Evolutionary conservation across 208 protist genomes (phyloP).

Genomic region (Crithidia sp.): DNA sequence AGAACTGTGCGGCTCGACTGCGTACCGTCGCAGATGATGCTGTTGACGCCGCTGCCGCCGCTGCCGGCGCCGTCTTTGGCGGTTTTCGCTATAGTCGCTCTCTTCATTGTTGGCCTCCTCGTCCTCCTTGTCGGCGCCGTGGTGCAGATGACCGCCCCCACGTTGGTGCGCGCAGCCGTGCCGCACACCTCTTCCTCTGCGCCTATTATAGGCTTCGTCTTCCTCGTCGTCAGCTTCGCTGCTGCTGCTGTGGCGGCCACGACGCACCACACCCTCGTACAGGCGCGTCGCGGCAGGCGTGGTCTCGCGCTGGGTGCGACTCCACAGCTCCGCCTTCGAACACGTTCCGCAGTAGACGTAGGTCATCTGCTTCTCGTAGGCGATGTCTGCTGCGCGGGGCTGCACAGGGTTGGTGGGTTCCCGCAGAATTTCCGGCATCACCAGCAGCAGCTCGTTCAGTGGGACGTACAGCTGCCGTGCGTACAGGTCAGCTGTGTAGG

Average conservation of each 20-base stretch:
- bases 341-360: conserved; percentile 83
- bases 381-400: conserved; percentile 69
- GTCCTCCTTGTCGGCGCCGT: neutral
- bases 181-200: too few species aligned
- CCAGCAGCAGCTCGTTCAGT: conserved; percentile 81
- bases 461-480: conserved; percentile 71
- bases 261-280: conserved; percentile 30
- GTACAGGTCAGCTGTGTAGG: conserved; percentile 73
- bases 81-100: too few species aligned
- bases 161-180: too few species aligned
- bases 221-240: conserved; percentile 12
- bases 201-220: neutral
- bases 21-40: neutral
- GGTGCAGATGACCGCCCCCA: neutral
- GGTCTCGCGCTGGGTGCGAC: conserved; percentile 19
- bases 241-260: conserved; percentile 28
- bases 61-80: too few species aligned
- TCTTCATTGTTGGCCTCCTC: too few species aligned
- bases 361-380: conserved; percentile 83
- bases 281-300: conserved; percentile 27
- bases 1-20: neutral
- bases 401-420: conserved; percentile 67
- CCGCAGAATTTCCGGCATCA: conserved; percentile 72
- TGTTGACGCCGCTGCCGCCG: too few species aligned
- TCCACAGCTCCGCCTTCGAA: conserved; percentile 58